Base-by-base conservation (phyloP, 495 filamentous ascomycete species). In the Rhypophila decipiens region DNA sequence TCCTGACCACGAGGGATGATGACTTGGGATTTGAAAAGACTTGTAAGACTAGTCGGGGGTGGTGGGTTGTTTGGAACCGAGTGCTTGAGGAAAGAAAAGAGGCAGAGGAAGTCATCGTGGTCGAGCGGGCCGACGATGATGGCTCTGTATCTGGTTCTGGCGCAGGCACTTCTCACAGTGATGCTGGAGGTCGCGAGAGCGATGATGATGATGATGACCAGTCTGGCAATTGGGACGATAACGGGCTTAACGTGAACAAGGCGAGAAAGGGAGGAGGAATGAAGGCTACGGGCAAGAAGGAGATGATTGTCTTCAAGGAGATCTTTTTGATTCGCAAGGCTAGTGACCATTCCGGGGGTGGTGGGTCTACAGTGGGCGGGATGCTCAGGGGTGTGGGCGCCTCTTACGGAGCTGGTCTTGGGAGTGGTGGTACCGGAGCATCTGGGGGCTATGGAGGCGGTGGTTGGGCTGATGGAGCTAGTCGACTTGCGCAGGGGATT, bases 51-150 rank as follows among this genome's bases (percentile, higher is more conserved):
- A 85, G 72, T 39, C 77, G 90, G 9, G 90, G 90, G 1, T 98
- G 91, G 90, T 98, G 94, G 93, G 74, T 97, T 22, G 86, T 96
- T 42, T 97, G 94, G 90, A 88, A 86, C 43, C 75, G 86, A 34
- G 68, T 91, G 8, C 69, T 82, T 9, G 68, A 73, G 55, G 3
- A 39, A 39, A 9, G 20, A 18, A 4, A 3, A 39, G 12, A 35
- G 13, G 18, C 35, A 18, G 20, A 9, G 36, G 18, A 3, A 18
- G 20, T 8, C 5, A 18, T 18, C 5, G 18, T 5, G 35, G 35
- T 12, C n/a, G 18, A 3, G 18, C 36, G 2, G 17, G n/a, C 1
- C 17, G 9, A 2, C n/a, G 13, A 39, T 18, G 36, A 3, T 18
- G 36, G 9, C 17, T 39, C 15, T 31, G 27, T 7, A 7, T 7